phyloP scores from a whole-genome alignment of 2,329 filamentous ascomycete genomes.

The Verticillium dahliae region DNA sequence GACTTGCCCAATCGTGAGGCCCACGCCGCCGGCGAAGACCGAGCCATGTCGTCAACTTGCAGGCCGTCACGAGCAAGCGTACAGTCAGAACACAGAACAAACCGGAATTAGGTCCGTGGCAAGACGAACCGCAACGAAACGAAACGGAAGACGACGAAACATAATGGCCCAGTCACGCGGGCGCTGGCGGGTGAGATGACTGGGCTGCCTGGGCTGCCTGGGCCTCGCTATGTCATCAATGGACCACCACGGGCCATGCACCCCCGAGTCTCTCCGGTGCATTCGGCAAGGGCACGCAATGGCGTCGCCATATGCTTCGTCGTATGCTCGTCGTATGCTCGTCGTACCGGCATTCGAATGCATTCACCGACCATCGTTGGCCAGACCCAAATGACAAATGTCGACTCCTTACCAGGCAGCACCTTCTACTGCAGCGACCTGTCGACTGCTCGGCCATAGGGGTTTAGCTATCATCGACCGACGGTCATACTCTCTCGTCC shows the following conservation, averaged over 20 bases:
- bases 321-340: background rate
- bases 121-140: background rate
- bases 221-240: background rate
- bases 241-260: background rate
- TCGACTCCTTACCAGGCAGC: background rate
- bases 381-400: background rate
- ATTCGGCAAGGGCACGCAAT: background rate
- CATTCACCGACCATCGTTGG: background rate
- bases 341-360: background rate
- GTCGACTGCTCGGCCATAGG: background rate
- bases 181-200: background rate
- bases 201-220: background rate
- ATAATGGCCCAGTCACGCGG: background rate
- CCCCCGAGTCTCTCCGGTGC: background rate
- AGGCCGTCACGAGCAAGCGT: background rate
- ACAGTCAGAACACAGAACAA: background rate
- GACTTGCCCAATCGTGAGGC: background rate
- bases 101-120: background rate
- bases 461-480: background rate
- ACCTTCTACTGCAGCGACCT: background rate
- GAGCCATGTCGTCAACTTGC: background rate
- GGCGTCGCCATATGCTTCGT: background rate
- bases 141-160: background rate
- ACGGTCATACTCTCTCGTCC: background rate
- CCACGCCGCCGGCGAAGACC: background rate